These are phyloP conservation scores for Talaromyces sp. DNA, from an alignment of 2,329 filamentous ascomycete genomes.

Conservation along the genomic window DNA sequence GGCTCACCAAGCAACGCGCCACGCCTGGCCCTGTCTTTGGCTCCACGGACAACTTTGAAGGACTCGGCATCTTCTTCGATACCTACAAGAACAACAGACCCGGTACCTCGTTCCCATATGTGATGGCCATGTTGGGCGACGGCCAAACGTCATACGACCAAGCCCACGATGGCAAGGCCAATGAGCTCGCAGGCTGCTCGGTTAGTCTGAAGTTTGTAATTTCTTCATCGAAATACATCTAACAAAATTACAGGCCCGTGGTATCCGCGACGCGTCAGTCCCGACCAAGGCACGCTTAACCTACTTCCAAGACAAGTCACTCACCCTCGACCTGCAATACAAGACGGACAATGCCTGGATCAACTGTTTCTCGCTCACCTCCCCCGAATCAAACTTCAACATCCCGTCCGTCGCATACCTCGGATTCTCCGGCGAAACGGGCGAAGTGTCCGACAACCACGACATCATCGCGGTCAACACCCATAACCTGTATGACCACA, in stretches of 20 bases:
- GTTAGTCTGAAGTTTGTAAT: conserved; percentile 40
- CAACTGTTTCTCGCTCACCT: conserved; percentile 70
- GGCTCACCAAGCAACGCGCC: conserved; percentile 91
- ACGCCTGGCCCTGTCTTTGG: conserved; percentile 81
- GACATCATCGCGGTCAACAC: conserved; percentile 85
- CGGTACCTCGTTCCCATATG: conserved; percentile 90
- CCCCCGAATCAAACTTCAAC: conserved; percentile 60
- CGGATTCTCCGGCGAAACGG: conserved; percentile 70
- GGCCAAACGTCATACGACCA: conserved; percentile 87
- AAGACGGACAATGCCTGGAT: conserved; percentile 85
- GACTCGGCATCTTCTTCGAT: conserved; percentile 91
- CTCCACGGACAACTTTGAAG: conserved; percentile 81
- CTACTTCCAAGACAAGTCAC: conserved; percentile 92
- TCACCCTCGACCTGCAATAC: conserved; percentile 90
- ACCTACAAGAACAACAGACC: conserved; percentile 99
- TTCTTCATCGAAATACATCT: too few species aligned
- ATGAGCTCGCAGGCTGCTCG: conserved; percentile 90
- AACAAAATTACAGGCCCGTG: conserved; percentile 59
- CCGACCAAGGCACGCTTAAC: conserved; percentile 84
- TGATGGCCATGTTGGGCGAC: conserved; percentile 98
- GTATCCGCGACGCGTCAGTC: conserved; percentile 71
- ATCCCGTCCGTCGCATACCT: conserved; percentile 69
- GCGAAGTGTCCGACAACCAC: conserved; percentile 95
- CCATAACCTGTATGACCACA: conserved; percentile 73
- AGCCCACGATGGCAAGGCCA: conserved; percentile 86